These are phyloP conservation scores for Litsea cubeba DNA, from an alignment of 164 flowering plant genomes.

Conservation along the genomic window DNA sequence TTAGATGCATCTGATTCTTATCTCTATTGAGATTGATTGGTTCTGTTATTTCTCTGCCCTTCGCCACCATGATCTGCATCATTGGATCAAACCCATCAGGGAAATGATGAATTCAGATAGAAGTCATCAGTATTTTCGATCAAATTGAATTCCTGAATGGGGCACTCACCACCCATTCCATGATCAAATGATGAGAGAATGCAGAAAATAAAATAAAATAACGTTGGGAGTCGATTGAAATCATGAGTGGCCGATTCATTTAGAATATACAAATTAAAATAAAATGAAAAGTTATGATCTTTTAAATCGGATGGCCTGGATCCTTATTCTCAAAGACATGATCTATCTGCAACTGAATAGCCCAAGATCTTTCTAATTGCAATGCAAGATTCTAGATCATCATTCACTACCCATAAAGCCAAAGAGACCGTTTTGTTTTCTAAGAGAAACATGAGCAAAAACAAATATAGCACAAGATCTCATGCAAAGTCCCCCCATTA, in stretches of 20 bases:
- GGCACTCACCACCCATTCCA: background rate
- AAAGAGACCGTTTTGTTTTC: background rate
- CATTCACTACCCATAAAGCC: background rate
- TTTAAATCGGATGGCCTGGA: too few species aligned
- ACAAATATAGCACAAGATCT: background rate
- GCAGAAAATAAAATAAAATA: background rate
- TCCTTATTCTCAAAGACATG: too few species aligned
- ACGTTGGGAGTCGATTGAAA: background rate
- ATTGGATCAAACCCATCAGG: background rate
- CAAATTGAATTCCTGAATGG: background rate
- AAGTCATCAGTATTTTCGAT: background rate
- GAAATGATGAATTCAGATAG: background rate
- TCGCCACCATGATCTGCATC: slow-evolving; percentile 71
- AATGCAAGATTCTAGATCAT: too few species aligned
- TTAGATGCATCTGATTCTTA: too few species aligned
- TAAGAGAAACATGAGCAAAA: slow-evolving; percentile 3
- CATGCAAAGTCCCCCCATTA: too few species aligned
- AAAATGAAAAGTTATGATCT: too few species aligned
- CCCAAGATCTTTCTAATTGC: background rate
- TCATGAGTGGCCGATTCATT: background rate
- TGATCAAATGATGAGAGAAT: background rate
- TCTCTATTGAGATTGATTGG: slow-evolving; percentile 92
- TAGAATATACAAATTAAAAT: background rate
- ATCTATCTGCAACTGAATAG: too few species aligned
- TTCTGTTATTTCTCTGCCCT: slow-evolving; percentile 67